Percentiles rank a stretch among this genome's conserved stretches.
phyloP scores from a whole-genome alignment of 176 grass and related monocot genomes.

The Eremochloa ophiuroides region DNA sequence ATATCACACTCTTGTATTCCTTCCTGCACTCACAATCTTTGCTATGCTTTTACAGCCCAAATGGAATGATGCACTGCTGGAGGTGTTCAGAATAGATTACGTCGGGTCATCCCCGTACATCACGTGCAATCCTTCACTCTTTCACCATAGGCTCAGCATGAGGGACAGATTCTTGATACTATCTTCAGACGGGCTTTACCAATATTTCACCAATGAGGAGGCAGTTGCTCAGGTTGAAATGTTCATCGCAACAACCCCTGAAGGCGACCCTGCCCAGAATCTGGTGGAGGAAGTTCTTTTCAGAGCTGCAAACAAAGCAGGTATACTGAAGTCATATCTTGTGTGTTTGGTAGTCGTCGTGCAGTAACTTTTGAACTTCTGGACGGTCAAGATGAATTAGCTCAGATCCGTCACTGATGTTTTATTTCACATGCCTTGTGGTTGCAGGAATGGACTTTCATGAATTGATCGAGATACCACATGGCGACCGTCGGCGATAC shows the following conservation, averaged over 20 bases:
- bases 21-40: not conserved
- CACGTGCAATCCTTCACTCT: slow-evolving; percentile 79
- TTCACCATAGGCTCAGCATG: slow-evolving; percentile 63
- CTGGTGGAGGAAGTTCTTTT: slow-evolving; percentile 96
- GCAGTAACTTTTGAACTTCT: slow-evolving; percentile 30
- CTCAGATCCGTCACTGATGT: not conserved
- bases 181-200: slow-evolving; percentile 94
- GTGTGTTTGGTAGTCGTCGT: not conserved
- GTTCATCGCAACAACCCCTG: slow-evolving; percentile 82
- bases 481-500: slow-evolving; percentile 80
- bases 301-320: slow-evolving; percentile 89
- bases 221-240: slow-evolving; percentile 76
- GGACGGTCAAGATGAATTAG: slow-evolving; percentile 15
- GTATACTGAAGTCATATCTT: slow-evolving; percentile 32
- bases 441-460: slow-evolving; percentile 89
- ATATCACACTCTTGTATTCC: not conserved
- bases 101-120: slow-evolving; percentile 81
- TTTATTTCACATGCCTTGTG: slow-evolving; percentile 22
- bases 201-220: slow-evolving; percentile 97
- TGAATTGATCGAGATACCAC: slow-evolving; percentile 88
- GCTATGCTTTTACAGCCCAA: slow-evolving; percentile 66
- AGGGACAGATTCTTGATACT: slow-evolving; percentile 90
- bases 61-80: slow-evolving; percentile 86
- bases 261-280: slow-evolving; percentile 92
- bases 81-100: slow-evolving; percentile 95